These are phyloP conservation scores for Myxozyma nipponensis DNA, from an alignment of 805 yeast genomes.

Conservation along the genomic window DNA sequence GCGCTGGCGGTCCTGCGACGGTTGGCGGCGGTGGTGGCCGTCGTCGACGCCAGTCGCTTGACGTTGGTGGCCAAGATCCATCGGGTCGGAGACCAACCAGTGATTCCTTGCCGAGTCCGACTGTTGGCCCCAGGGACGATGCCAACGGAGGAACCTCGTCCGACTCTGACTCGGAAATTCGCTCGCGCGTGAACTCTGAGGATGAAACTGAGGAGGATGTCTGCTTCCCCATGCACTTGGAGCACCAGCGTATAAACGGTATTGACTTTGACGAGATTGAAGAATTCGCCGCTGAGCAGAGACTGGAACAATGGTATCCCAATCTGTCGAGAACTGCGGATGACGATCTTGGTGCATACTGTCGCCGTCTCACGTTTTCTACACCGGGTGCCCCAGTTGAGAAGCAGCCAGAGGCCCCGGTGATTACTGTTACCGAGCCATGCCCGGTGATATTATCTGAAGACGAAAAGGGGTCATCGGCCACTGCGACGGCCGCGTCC, in stretches of 20 bases:
- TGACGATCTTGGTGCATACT: conserved; percentile 22
- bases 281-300: conserved; percentile 48
- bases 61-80: background rate
- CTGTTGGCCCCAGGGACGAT: background rate
- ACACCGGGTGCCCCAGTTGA: background rate
- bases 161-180: conserved; percentile 17
- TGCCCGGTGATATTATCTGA: conserved; percentile 2
- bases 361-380: conserved; percentile 22
- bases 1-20: background rate
- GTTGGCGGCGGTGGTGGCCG: background rate
- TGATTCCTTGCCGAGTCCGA: background rate
- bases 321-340: conserved; percentile 25
- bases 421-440: background rate
- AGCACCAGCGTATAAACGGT: conserved; percentile 52
- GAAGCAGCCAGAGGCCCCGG: conserved; percentile 2
- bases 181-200: conserved; percentile 26
- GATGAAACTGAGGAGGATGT: conserved; percentile 97
- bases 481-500: background rate
- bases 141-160: conserved; percentile 2
- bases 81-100: background rate
- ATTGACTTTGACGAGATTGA: conserved; percentile 90
- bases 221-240: conserved; percentile 85
- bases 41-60: background rate
- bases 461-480: conserved; percentile 11
- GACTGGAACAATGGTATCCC: conserved; percentile 34